phyloP scores from a whole-genome alignment of 495 filamentous ascomycete species.

The Parathielavia appendiculata region DNA sequence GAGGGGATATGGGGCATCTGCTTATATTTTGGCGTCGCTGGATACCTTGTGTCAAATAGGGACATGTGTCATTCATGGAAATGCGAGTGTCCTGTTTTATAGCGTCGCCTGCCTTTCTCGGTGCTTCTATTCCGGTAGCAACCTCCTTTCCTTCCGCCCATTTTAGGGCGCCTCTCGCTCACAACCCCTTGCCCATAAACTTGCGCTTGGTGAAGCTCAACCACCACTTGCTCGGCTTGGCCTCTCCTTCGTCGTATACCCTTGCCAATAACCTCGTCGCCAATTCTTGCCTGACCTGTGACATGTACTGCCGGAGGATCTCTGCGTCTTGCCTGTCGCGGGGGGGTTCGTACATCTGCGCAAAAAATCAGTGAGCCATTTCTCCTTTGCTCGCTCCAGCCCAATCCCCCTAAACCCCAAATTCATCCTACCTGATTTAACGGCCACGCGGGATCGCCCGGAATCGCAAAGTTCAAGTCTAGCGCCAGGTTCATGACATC shows the following conservation, averaged over 20 bases:
- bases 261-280: conserved; percentile 72
- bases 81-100: not conserved
- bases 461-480: conserved; percentile 84
- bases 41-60: conserved; percentile 20
- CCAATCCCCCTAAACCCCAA: not conserved
- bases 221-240: conserved; percentile 95
- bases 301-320: conserved; percentile 76
- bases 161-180: conserved; percentile 21
- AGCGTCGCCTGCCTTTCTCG: too few relatives aligned
- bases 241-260: conserved; percentile 80
- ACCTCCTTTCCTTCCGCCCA: not conserved
- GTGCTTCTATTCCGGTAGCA: conserved; percentile 2
- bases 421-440: conserved; percentile 65
- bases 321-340: conserved; percentile 84
- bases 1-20: not conserved
- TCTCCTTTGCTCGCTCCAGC: not conserved
- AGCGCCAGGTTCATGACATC: conserved; percentile 60
- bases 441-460: conserved; percentile 90
- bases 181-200: conserved; percentile 96
- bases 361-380: conserved; percentile 8
- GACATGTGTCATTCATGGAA: not conserved
- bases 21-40: conserved; percentile 5
- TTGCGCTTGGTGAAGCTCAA: conserved; percentile 96
- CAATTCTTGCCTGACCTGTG: conserved; percentile 88
- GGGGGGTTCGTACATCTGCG: conserved; percentile 60